Base-by-base conservation (phyloP, 148 eudicot genomes). In the Cornus kousa region DNA sequence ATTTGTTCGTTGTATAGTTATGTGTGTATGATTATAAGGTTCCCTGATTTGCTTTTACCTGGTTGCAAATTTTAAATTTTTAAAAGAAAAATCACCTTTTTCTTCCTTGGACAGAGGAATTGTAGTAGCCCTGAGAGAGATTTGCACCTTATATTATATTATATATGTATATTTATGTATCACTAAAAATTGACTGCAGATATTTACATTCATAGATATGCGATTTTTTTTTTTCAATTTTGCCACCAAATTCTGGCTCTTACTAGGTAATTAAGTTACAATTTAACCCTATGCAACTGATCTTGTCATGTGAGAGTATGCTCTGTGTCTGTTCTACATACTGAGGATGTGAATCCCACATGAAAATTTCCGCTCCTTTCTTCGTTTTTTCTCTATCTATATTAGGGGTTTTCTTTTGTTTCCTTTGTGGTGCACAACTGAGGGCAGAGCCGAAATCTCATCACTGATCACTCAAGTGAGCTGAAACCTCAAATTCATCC, bases 381-480 rank as follows among this genome's bases (percentile, higher is more conserved):
- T 14, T 73, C 68, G 60, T 48, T 16, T 10, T 23, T 67, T 19
- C 37, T 35, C 37, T 35, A 35, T 35, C 37, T 35, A 35, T 35
- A 35, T 35, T 35, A 57, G 1, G 20, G 62, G 35, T 39, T 74
- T 22, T 74, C 24, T 46, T n/a, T 11, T 48, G 35, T 67, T 31
- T 48, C 43, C 64, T 76, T 65, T 76, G 40, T 48, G 12, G 60
- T 66, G 60, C 24, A 46, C 14, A 76, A 76, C 2, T 32, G n/a
- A 5, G 46, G 20, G 5, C 8, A 32, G 65, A 46, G 46, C 13
- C 2, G 50, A 17, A 20, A 2, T 20, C 19, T 53, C 19, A 16
- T 53, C 19, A 16, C 59, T 4, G 17, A 53, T 53, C 59, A 53
- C 1, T 16, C 53, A 53, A 12, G 3, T 53, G 12, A 53, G 17